Percentiles rank a stretch among this genome's conserved stretches.
phyloP scores from a whole-genome alignment of 352 stramenopile species.

The Globisporangium barbulae region DNA sequence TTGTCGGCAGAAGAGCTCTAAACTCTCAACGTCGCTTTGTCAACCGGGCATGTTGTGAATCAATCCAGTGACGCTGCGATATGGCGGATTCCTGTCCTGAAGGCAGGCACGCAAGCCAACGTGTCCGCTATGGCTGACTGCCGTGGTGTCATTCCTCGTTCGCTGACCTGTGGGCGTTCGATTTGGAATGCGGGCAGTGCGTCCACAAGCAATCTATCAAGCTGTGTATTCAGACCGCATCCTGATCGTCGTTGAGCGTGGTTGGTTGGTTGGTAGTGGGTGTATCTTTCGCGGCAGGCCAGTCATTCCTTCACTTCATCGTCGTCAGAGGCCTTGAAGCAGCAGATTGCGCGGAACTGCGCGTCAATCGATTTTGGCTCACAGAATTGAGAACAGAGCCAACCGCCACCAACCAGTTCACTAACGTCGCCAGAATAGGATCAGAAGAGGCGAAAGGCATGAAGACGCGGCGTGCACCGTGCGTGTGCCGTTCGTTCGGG shows the following conservation, averaged over 20 bases:
- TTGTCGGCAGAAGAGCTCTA: neutral
- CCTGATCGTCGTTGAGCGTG: no score
- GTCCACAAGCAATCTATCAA: no score
- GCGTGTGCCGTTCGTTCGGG: no score
- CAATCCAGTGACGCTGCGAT: neutral
- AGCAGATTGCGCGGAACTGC: constrained; percentile 1
- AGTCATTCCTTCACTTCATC: no score
- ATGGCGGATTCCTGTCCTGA: neutral
- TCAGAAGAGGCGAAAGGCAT: constrained; percentile 9
- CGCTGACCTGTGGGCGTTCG: neutral
- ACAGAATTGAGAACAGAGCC: neutral
- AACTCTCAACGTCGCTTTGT: no score
- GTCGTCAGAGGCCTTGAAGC: constrained; percentile 1
- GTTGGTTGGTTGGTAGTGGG: neutral
- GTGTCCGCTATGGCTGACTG: neutral
- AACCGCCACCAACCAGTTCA: neutral
- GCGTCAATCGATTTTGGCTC: neutral
- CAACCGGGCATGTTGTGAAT: neutral
- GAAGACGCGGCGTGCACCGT: neutral
- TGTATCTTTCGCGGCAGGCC: constrained; percentile 1
- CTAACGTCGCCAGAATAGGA: neutral
- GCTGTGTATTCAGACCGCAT: no score
- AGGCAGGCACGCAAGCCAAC: no score
- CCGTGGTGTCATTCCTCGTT: neutral
- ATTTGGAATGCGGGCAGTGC: neutral